Base-by-base conservation (phyloP, 2,329 filamentous ascomycete species). In the Hansfordia pulvinata region DNA sequence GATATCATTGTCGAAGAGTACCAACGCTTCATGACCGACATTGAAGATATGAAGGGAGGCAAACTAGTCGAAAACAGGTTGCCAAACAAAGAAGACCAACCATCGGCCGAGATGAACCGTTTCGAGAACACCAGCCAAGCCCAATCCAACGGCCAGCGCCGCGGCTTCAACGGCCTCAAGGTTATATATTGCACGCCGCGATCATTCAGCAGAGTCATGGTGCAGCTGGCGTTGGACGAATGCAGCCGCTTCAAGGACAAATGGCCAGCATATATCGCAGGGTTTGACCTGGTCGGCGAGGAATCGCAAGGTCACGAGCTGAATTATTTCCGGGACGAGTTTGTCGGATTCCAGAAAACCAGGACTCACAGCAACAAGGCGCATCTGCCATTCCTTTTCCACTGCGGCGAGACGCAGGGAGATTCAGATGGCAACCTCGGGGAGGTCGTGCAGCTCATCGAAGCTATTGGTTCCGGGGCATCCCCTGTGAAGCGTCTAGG, bases 361-460 rank as follows among this genome's bases (percentile, higher is more conserved):
- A 54, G 54, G 6, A 72, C 68, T 40, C 38, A 50, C 18, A 30
- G 38, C 4, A 42, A 58, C 10, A 21, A 34, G 3, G 29, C 77
- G 4, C 58, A 71, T 0, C 77, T 84, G 3, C 78, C 78, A 0
- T 81, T 83, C 41, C 55, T 84, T 20, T 80, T 84, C 41, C 78
- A 85, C 50, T 82, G 78, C 35, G 79, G 78, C 14, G 79, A 85
- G 52, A 81, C 78, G 2, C 57, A 81, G 4, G 72, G 81, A 14
- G 65, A 71, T 5, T 62, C 64, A 2, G 73, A 83, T 35, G 71
- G 64, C 11, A 85, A 84, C 42, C 54, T 85, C 0, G 59, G 75
- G 26, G 76, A 82, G 35, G 75, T 78, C 4, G 60, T 81, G 2
- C 50, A 77, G 2, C 58, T 84, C 3, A 59, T 66, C 3, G 60